These are phyloP conservation scores for Juncus effusus DNA, from an alignment of 176 grass and related monocot genomes.

Conservation along the genomic window DNA sequence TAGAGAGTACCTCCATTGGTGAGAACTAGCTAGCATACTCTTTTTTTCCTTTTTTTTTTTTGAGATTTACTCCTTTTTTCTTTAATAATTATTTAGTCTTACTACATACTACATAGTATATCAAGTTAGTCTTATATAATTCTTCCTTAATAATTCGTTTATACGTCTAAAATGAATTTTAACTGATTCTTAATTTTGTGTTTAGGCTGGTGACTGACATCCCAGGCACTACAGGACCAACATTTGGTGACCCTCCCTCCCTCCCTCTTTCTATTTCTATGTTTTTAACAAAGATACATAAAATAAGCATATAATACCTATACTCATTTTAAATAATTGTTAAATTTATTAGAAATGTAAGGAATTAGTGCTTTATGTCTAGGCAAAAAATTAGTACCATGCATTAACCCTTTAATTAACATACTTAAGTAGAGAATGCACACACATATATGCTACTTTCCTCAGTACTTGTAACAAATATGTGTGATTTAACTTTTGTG, in stretches of 20 bases:
- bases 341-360: no score
- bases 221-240: constrained; percentile 48
- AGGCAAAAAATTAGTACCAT: background rate
- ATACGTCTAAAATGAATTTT: background rate
- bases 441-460: background rate
- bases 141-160: no score
- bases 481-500: background rate
- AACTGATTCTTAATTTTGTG: constrained; percentile 11
- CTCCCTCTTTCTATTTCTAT: background rate
- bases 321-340: no score
- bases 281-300: background rate
- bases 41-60: background rate
- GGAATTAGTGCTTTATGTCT: background rate
- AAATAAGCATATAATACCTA: background rate
- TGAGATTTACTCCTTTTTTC: background rate
- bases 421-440: background rate
- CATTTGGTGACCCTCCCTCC: constrained; percentile 39
- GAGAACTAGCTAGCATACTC: background rate
- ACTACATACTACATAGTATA: no score
- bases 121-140: no score
- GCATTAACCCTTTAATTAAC: background rate
- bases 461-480: no score
- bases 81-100: background rate
- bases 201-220: constrained; percentile 70
- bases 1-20: constrained; percentile 75